phyloP scores from a whole-genome alignment of 1,284 basidiomycete species.

The Phlebopus sp. region DNA sequence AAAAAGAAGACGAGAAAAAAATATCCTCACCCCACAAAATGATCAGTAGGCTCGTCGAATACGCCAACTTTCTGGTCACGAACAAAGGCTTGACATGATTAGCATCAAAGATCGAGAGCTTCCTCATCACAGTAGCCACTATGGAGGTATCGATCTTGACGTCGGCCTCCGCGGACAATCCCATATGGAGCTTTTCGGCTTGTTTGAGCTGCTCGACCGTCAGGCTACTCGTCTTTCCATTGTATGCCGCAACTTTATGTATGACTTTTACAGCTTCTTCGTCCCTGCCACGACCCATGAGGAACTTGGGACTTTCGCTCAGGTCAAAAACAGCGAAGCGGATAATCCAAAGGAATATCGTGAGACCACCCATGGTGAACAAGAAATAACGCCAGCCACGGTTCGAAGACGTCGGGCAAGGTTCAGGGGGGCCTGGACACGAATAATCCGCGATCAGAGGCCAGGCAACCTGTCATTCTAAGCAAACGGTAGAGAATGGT shows the following conservation, averaged over 20 bases:
- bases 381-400: constrained; percentile 64
- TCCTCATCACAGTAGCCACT: too few relatives aligned
- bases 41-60: constrained; percentile 52
- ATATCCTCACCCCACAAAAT: constrained; percentile 45
- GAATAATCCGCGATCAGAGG: constrained; percentile 51
- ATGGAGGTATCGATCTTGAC: too few relatives aligned
- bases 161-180: too few relatives aligned
- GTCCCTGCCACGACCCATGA: constrained; percentile 54
- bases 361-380: constrained; percentile 46
- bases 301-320: constrained; percentile 59
- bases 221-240: constrained; percentile 46
- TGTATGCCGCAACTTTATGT: constrained; percentile 45
- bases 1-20: background rate
- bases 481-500: too few relatives aligned
- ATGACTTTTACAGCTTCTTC: constrained; percentile 50
- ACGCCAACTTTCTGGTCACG: constrained; percentile 44
- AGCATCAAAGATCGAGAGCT: too few relatives aligned
- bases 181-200: too few relatives aligned
- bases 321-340: constrained; percentile 49
- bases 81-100: constrained; percentile 50
- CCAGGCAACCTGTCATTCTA: constrained; percentile 26
- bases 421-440: constrained; percentile 33
- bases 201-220: constrained; percentile 44
- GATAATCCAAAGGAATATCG: constrained; percentile 43
- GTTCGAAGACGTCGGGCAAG: constrained; percentile 46